Conservation (phyloP, 2,329 filamentous ascomycete species). For the Cordyceps javanica region DNA sequence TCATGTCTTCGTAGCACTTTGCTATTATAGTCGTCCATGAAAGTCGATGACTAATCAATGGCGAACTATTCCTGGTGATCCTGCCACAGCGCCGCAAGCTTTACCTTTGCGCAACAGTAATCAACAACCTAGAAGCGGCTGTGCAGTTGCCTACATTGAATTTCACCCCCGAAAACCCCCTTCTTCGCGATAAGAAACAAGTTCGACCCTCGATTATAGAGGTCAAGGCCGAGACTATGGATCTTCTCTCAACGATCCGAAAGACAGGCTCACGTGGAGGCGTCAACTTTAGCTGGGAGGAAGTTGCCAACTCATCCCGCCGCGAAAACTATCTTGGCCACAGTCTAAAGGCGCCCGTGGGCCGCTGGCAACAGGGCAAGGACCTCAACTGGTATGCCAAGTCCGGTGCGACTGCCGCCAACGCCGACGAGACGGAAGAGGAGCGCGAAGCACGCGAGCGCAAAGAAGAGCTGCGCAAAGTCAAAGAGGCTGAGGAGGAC, state of each 20-base stretch:
- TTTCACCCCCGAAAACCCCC: background rate
- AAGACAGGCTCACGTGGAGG: constrained; percentile 89
- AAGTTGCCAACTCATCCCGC: constrained; percentile 78
- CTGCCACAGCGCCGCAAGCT: background rate
- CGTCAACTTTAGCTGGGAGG: constrained; percentile 94
- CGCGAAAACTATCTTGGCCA: constrained; percentile 89
- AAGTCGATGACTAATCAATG: no score
- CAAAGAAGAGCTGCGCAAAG: constrained; percentile 68
- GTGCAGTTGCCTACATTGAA: no score
- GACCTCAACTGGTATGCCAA: constrained; percentile 61
- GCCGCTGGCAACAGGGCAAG: constrained; percentile 80
- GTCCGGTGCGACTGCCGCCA: constrained; percentile 39
- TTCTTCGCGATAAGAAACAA: no score
- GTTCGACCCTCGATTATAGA: no score
- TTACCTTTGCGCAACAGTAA: background rate
- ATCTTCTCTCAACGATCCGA: constrained; percentile 85
- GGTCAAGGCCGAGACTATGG: constrained; percentile 51
- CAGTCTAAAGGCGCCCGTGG: constrained; percentile 85
- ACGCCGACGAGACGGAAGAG: constrained; percentile 51
- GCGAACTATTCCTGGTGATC: no score
- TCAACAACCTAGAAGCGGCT: background rate
- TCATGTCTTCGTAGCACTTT: no score
- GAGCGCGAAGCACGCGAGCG: constrained; percentile 55
- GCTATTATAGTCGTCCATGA: no score
- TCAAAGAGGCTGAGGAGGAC: constrained; percentile 92